These are phyloP conservation scores for Heliocybe sulcata DNA, from an alignment of 1,284 basidiomycete genomes.

Conservation along the genomic window DNA sequence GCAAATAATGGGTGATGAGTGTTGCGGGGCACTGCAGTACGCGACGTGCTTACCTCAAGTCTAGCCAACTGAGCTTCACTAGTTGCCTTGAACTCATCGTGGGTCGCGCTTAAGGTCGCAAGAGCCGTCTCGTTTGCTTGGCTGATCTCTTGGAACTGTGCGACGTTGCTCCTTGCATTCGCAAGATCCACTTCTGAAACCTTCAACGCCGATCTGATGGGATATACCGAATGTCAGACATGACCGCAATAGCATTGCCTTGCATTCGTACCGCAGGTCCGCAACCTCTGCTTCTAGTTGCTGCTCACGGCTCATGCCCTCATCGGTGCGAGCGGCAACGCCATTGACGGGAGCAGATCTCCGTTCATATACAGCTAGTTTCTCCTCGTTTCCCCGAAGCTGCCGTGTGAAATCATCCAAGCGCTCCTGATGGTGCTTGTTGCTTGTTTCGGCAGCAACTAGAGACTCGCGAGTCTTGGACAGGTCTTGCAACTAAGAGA, in stretches of 20 bases:
- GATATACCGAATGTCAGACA: constrained; percentile 5
- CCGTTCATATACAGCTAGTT: constrained; percentile 82
- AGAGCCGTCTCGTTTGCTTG: constrained; percentile 77
- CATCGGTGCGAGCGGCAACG: constrained; percentile 26
- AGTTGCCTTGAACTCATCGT: constrained; percentile 72
- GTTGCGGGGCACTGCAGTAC: neutral
- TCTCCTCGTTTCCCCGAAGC: constrained; percentile 73
- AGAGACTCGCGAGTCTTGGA: constrained; percentile 69
- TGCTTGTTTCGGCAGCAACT: constrained; percentile 72
- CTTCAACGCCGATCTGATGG: constrained; percentile 62
- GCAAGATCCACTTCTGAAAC: constrained; percentile 69
- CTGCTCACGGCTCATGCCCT: constrained; percentile 59
- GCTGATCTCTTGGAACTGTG: constrained; percentile 82
- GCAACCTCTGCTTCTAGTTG: constrained; percentile 82
- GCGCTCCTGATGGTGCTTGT: constrained; percentile 74
- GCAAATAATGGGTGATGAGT: constrained; percentile 6
- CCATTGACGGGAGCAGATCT: constrained; percentile 33
- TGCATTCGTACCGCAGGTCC: constrained; percentile 59
- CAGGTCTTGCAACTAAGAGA: constrained; percentile 50
- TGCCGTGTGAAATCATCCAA: constrained; percentile 67
- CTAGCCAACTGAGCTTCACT: constrained; percentile 60
- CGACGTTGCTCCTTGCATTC: constrained; percentile 62
- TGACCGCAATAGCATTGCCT: neutral
- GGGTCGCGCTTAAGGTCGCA: constrained; percentile 58
- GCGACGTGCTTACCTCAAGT: constrained; percentile 46